Evolutionary conservation across 1,139 yeast species (phyloP).

Genomic region (Debaryomyces psychrophilus): DNA sequence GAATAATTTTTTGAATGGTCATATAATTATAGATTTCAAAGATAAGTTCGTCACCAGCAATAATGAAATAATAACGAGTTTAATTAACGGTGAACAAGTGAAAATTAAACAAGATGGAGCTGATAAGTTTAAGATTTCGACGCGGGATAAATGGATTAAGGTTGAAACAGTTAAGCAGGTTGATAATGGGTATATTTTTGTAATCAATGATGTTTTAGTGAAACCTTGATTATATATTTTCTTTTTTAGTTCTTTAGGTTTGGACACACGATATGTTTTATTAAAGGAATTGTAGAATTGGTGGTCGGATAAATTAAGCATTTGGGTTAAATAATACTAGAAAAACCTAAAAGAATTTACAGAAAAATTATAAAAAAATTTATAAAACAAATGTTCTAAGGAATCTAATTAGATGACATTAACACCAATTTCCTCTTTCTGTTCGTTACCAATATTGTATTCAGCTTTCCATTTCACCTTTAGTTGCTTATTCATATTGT

Average conservation of each 20-base stretch:
- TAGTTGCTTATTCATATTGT: conserved; percentile 50
- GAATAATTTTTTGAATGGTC: conserved; percentile 55
- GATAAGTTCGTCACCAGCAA: conserved; percentile 18
- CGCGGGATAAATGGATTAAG: conserved; percentile 37
- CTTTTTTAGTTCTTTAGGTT: neutral
- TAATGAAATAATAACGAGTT: conserved; percentile 32
- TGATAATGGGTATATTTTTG: conserved; percentile 61
- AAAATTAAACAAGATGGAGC: conserved; percentile 42
- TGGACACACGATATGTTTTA: neutral
- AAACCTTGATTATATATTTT: conserved; percentile 20
- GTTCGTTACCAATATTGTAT: conserved; percentile 52
- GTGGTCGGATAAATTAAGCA: neutral
- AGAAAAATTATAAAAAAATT: neutral
- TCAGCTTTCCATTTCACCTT: conserved; percentile 84
- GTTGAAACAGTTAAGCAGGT: conserved; percentile 50
- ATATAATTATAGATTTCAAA: conserved; percentile 41
- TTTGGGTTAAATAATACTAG: neutral
- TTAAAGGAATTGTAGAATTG: neutral
- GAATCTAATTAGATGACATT: conserved; percentile 20
- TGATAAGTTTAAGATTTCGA: conserved; percentile 40
- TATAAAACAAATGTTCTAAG: neutral
- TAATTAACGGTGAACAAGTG: conserved; percentile 45
- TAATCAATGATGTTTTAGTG: conserved; percentile 48
- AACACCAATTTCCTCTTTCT: conserved; percentile 61
- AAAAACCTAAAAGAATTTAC: neutral